A percentile compares a stretch with the other conserved stretches of the same genome.
phyloP scores from a whole-genome alignment of 768 basidiomycete species.

The Mycena capillaripes region DNA sequence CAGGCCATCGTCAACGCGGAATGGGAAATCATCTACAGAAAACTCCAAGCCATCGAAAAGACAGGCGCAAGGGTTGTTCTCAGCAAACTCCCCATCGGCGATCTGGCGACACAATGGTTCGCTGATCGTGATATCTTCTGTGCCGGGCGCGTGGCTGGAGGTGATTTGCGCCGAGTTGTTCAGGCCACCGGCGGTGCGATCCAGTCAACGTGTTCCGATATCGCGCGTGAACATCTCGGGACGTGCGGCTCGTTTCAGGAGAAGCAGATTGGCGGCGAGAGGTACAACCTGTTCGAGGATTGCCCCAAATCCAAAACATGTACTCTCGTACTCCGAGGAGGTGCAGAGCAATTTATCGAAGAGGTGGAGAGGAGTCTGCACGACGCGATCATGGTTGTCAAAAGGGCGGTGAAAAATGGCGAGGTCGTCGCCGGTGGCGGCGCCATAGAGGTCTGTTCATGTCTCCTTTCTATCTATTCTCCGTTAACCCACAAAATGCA shows the following conservation, averaged over 20 bases:
- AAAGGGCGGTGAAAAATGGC: constrained; percentile 94
- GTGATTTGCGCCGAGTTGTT: constrained; percentile 92
- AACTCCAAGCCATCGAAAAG: constrained; percentile 94
- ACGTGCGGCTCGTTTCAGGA: constrained; percentile 96
- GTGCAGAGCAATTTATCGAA: constrained; percentile 98
- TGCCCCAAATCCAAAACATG: constrained; percentile 97
- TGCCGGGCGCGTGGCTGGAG: constrained; percentile 93
- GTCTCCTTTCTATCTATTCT: neutral
- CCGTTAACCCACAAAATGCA: constrained; percentile 46
- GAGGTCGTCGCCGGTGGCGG: constrained; percentile 98
- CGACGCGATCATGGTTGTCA: constrained; percentile 99
- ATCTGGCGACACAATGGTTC: constrained; percentile 99
- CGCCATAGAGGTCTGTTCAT: constrained; percentile 84
- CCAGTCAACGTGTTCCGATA: constrained; percentile 96
- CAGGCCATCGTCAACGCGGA: constrained; percentile 99
- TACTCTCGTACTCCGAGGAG: constrained; percentile 93
- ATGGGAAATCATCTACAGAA: constrained; percentile 99
- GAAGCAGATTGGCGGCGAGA: constrained; percentile 94
- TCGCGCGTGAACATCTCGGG: constrained; percentile 90
- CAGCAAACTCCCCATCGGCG: constrained; percentile 98
- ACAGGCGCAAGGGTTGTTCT: constrained; percentile 98
- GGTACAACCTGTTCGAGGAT: constrained; percentile 95
- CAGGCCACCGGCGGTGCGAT: constrained; percentile 96
- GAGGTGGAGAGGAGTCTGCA: constrained; percentile 98
- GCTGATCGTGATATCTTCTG: constrained; percentile 99